Base-by-base conservation (phyloP, 2,329 filamentous ascomycete genomes). In the Arthrobotrys pseudoclavata region DNA sequence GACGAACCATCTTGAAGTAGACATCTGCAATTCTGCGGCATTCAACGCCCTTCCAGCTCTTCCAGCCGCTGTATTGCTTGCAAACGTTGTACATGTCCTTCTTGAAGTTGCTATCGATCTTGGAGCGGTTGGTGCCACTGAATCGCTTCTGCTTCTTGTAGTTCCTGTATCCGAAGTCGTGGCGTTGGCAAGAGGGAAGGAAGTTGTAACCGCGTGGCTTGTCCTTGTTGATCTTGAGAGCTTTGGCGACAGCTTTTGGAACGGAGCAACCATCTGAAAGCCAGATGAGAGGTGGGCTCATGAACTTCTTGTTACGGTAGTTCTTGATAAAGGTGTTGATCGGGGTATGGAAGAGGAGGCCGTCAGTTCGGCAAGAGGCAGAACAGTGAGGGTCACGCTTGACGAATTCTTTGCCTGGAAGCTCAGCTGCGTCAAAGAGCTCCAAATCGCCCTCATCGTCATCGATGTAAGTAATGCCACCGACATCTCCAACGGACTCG, bases 101-200 rank as follows among this genome's bases (percentile, higher is more conserved):
- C 80, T 84, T 85, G 81, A 89, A 88, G 18, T 87, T 85, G 64
- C 81, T 81, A 63, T 89, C 87, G 48, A 88, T 86, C 5, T 79
- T 82, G 6, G 81, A 72, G 81, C 85, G 86, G 70, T 80, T 82
- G 18, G 79, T 82, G 18, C 82, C 80, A 7, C 83, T 84, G 81
- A 88, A 87, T 2, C 87, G 84, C 2, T 69, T 82, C 80, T 88
- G 86, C 3, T 69, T 76, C 60, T 86, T 85, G 81, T 85, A 88
- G 83, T 89, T 89, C 42, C 84, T 83, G 81, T 87, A 87, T 0
- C 87, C 87, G 81, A 89, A 89, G 80, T 88, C 87, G 76, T 89
- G 87, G 10, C 87, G 86, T 69, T 87, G 82, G 83, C 86, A 87
- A n/a, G 84, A 85, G 0, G 84, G 84, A 2, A 82, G 24, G 42